These are phyloP conservation scores for Rubroboletus satanas DNA, from an alignment of 768 basidiomycete species.

Conservation along the genomic window DNA sequence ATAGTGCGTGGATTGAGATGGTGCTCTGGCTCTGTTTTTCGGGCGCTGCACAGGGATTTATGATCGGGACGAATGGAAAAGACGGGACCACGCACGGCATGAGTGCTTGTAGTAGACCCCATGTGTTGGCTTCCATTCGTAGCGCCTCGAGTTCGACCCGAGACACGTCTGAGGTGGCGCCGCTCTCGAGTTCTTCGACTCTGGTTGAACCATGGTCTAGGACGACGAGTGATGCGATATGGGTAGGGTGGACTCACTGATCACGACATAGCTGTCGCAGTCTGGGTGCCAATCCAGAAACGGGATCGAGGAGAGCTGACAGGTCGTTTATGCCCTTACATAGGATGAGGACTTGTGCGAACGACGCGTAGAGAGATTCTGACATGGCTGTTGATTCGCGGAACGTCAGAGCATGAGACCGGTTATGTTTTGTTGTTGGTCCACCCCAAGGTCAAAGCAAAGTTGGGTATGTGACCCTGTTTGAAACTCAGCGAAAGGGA, in stretches of 20 bases:
- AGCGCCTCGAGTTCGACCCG: slow-evolving; percentile 58
- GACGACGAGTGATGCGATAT: background rate
- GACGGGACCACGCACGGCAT: slow-evolving; percentile 54
- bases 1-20: slow-evolving; percentile 51
- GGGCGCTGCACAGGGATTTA: slow-evolving; percentile 41
- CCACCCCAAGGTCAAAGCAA: background rate
- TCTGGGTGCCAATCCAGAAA: slow-evolving; percentile 66
- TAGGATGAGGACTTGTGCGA: slow-evolving; percentile 61
- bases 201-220: slow-evolving; percentile 30
- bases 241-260: slow-evolving; percentile 43
- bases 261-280: slow-evolving; percentile 50
- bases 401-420: background rate
- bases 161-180: slow-evolving; percentile 33
- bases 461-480: background rate
- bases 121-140: slow-evolving; percentile 75
- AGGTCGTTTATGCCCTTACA: slow-evolving; percentile 59
- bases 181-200: slow-evolving; percentile 50
- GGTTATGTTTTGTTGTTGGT: background rate
- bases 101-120: slow-evolving; percentile 74
- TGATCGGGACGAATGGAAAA: background rate
- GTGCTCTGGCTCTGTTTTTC: slow-evolving; percentile 55
- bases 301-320: slow-evolving; percentile 57
- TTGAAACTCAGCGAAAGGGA: slow-evolving; percentile 7
- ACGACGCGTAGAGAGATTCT: slow-evolving; percentile 53
- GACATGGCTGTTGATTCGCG: slow-evolving; percentile 19